Base-by-base conservation (phyloP, 805 yeast genomes). In the Lipomyces sp. region DNA sequence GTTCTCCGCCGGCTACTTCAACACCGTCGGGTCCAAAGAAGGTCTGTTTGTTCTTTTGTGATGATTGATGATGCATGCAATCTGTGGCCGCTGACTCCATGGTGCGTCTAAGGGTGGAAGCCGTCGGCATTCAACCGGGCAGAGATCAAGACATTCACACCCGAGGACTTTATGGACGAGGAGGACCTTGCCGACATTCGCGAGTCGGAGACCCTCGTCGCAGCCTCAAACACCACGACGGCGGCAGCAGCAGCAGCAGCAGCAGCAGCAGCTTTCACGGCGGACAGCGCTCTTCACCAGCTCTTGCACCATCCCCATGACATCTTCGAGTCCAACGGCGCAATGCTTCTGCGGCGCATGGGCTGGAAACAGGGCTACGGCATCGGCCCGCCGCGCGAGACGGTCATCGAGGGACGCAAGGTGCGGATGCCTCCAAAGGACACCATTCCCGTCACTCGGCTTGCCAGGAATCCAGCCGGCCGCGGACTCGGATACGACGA, bases 301-400 rank as follows among this genome's bases (percentile, higher is more conserved):
- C 13, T 29, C 21, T 3, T 37, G 26, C 19, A 38, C 16, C 33
- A 18, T 5, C 10, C 29, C 21, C 24, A 24, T 4, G 34, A 32
- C 19, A 29, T 28, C 2, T 63, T 73, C 10, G 77, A 76, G 42
- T 85, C 85, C 60, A 73, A 84, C 45, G 96, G 96, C 22, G 77
- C 89, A 67, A 71, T 70, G 51, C 68, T 88, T 60, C 70, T 88
- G 61, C 82, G 79, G 61, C 82, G 76, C 59, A 74, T 88, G 72
- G 96, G 96, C 3, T 88, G 96, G 96, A 69, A 70, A 18, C 69
- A 72, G 43, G 96, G 96, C 29, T 84, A 83, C 64, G 95, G 95
- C 7, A 73, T 88, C 37, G 96, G 96, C 42, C 77, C 81, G 5
- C 75, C 69, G 14, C 83, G 82, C 58, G 75, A 75, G 65, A 91